Base-by-base conservation (phyloP, 352 stramenopile species). In the Pythium monospermum region DNA sequence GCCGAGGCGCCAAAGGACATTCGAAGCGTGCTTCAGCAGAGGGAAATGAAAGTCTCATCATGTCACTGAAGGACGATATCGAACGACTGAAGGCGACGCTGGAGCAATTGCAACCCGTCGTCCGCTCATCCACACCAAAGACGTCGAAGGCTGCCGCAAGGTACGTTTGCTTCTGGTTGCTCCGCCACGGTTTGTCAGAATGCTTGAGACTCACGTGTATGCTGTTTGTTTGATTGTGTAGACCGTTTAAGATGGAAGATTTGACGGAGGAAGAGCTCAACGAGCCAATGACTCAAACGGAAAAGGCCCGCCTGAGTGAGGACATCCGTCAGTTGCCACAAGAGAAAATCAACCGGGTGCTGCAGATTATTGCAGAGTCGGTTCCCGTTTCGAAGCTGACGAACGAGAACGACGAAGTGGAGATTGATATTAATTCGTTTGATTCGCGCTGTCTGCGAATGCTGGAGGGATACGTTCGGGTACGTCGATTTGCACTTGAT, bases 341-440 rank as follows among this genome's bases (percentile, higher is more conserved):
- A 58, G 83, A 95, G 44, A 95, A 95, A 47, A 90, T 95, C 51
- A 91, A 91, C 49, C 73, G 84, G 36, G 80, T 95, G 15, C 74
- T 95, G 13, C 84, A 95, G 54, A 93, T 95, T 41, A 95, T 95
- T 57, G 75, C 82, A 4, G 84, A 95, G 53, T 81, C 82, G 28
- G 77, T 94, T 49, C 84, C 82, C n/a, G 75, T 93, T 33, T 73
- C 81, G 15, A 91, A 88, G 26, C 63, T 93, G 30, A 79, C 79
- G 10, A 89, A 93, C 45, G 82, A 90, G 52, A 82, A 87, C 42
- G 76, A 88, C 41, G 84, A 93, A 78, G 76, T 95, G 49, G 84
- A 95, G 66, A 81, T 95, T 69, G 84, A 95, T 43, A 89, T 95
- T 63, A 92, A 92, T 53, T 78, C 81, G 49, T 92, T 95, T 57